Percentiles rank a stretch among this genome's conserved stretches.
These are phyloP conservation scores for Puccinia hordei DNA, from an alignment of 1,284 basidiomycete genomes.

Conservation along the genomic window DNA sequence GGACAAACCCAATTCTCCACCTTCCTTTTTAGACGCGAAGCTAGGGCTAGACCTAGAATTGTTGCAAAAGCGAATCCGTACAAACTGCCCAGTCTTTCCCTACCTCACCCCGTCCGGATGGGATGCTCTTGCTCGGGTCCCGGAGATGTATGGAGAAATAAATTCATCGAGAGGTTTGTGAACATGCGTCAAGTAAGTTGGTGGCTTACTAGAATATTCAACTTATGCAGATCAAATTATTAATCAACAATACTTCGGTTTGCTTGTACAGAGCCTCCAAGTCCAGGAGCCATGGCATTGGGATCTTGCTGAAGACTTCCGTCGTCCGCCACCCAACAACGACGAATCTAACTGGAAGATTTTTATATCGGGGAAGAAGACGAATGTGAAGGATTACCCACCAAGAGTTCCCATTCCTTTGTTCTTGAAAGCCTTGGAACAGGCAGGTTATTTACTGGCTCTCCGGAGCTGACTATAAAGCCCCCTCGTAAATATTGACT, in stretches of 20 bases:
- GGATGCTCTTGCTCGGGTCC: not conserved
- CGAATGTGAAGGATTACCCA: not conserved
- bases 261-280: constrained; percentile 15
- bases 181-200: constrained; percentile 37
- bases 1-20: not conserved
- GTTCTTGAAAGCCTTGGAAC: constrained; percentile 47
- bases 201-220: not conserved
- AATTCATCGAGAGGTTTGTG: constrained; percentile 15
- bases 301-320: constrained; percentile 14
- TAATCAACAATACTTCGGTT: not conserved
- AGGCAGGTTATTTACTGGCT: not conserved
- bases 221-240: too few species aligned
- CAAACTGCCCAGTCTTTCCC: not conserved
- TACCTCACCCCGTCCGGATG: not conserved
- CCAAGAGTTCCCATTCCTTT: constrained; percentile 20
- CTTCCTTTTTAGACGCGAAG: constrained; percentile 16
- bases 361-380: constrained; percentile 31
- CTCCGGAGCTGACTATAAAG: not conserved
- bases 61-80: constrained; percentile 26
- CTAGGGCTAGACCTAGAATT: constrained; percentile 16
- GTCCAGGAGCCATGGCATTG: constrained; percentile 33
- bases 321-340: constrained; percentile 9
- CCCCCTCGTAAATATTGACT: not conserved
- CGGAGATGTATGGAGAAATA: not conserved
- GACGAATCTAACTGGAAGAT: constrained; percentile 45